Evolutionary conservation across 2,329 filamentous ascomycete genomes (phyloP).

Genomic region (Curvularia hawaiiensis): DNA sequence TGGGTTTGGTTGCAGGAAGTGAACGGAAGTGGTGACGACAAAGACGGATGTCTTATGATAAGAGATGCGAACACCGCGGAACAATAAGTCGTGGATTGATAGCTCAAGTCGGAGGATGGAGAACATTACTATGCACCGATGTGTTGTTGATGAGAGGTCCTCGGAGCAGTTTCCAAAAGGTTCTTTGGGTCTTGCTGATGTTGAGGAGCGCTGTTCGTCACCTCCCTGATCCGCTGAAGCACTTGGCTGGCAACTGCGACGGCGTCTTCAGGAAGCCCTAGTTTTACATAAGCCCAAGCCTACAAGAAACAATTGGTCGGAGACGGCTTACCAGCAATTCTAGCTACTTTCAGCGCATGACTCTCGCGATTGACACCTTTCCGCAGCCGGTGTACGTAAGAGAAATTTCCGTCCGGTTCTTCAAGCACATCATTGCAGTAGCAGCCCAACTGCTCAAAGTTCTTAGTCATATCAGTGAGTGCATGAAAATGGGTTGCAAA

Average conservation of each 20-base stretch:
- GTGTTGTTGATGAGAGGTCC: not conserved
- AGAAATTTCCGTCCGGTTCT: slow-evolving; percentile 66
- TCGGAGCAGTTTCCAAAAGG: not conserved
- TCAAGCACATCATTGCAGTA: slow-evolving; percentile 93
- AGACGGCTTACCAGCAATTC: slow-evolving; percentile 65
- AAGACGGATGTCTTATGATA: not conserved
- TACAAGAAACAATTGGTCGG: too few relatives aligned
- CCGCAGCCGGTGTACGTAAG: slow-evolving; percentile 82
- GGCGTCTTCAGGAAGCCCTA: slow-evolving; percentile 71
- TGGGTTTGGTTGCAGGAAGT: not conserved
- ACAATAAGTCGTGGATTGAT: not conserved
- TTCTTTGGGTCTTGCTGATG: not conserved
- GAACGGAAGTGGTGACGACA: not conserved
- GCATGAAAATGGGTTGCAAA: slow-evolving; percentile 96
- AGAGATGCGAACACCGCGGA: not conserved
- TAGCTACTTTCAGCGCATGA: slow-evolving; percentile 94
- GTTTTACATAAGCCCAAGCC: slow-evolving; percentile 10
- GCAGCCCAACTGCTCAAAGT: slow-evolving; percentile 65
- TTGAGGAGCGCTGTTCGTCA: not conserved
- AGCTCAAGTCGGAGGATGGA: not conserved
- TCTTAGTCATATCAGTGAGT: slow-evolving; percentile 75
- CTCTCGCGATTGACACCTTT: slow-evolving; percentile 84
- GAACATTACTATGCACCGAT: not conserved
- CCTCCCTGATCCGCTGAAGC: slow-evolving; percentile 47
- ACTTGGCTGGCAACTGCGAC: slow-evolving; percentile 70